Conservation (phyloP, 495 filamentous ascomycete genomes). For the Penicillium verhagenii region DNA sequence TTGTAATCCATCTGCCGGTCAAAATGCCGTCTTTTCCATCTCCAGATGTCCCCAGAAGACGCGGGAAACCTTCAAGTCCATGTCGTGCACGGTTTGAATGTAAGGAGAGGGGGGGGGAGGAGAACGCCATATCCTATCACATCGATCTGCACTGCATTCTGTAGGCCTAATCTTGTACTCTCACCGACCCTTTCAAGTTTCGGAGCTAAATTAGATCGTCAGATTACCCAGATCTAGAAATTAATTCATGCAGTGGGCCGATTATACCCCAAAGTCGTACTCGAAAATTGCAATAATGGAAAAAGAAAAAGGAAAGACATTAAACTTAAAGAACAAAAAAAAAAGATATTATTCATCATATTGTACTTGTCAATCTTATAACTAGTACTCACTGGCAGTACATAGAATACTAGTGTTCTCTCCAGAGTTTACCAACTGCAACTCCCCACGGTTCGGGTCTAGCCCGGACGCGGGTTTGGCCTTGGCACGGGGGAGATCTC, state of each 20-base stretch:
- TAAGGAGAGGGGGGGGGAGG: too few species aligned
- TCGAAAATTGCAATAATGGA: background rate
- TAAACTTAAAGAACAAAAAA: too few species aligned
- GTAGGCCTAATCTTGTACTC: background rate
- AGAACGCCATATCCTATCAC: background rate
- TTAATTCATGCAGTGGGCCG: conserved; percentile 6
- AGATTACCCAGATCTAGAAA: conserved; percentile 1
- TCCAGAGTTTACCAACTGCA: too few species aligned
- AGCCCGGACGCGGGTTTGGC: background rate
- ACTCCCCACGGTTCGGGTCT: conserved; percentile 1
- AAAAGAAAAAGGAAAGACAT: too few species aligned
- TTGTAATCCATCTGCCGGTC: background rate
- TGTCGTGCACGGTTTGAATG: too few species aligned
- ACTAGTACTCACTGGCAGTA: background rate
- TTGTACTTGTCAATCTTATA: too few species aligned
- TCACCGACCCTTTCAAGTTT: conserved; percentile 15
- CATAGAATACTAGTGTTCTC: too few species aligned
- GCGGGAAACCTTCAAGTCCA: too few species aligned
- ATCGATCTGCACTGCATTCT: conserved; percentile 7
- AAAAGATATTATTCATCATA: too few species aligned
- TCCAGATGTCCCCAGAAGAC: too few species aligned
- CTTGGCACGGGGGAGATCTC: conserved; percentile 15
- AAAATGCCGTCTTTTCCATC: background rate
- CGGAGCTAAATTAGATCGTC: conserved; percentile 4
- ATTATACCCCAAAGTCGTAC: background rate